phyloP scores from a whole-genome alignment of 78 protist species.

The Dictyostelium capitatum region DNA sequence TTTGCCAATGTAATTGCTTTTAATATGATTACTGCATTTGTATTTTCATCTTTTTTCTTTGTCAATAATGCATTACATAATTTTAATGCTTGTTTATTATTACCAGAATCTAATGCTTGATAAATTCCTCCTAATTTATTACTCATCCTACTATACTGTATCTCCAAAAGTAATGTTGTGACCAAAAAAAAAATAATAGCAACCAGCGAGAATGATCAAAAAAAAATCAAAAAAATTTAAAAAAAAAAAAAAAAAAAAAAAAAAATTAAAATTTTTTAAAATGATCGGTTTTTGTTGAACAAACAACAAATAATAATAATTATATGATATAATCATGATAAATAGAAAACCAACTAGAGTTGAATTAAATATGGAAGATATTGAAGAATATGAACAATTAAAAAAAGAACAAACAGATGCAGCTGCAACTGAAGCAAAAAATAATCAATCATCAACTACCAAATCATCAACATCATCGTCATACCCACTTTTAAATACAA shows the following conservation, averaged over 20 bases:
- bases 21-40: neutral
- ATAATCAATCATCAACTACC: neutral
- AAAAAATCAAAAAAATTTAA: neutral
- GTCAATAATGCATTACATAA: slow-evolving; percentile 32
- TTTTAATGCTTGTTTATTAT: slow-evolving; percentile 57
- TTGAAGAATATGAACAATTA: slow-evolving; percentile 63
- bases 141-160: neutral
- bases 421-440: neutral
- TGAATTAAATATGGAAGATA: slow-evolving; percentile 67
- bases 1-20: slow-evolving; percentile 10
- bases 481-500: neutral
- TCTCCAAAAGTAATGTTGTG: neutral
- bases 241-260: too few relatives aligned
- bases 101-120: slow-evolving; percentile 62
- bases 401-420: slow-evolving; percentile 60
- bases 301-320: too few relatives aligned
- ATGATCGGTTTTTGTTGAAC: neutral
- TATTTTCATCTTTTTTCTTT: slow-evolving; percentile 35
- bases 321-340: neutral
- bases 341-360: slow-evolving; percentile 74
- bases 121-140: slow-evolving; percentile 42
- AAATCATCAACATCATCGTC: neutral
- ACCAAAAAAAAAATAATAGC: too few relatives aligned
- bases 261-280: too few relatives aligned
- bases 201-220: neutral